Conservation (phyloP, 257 asterid genomes). For the Solanum sejunctum region DNA sequence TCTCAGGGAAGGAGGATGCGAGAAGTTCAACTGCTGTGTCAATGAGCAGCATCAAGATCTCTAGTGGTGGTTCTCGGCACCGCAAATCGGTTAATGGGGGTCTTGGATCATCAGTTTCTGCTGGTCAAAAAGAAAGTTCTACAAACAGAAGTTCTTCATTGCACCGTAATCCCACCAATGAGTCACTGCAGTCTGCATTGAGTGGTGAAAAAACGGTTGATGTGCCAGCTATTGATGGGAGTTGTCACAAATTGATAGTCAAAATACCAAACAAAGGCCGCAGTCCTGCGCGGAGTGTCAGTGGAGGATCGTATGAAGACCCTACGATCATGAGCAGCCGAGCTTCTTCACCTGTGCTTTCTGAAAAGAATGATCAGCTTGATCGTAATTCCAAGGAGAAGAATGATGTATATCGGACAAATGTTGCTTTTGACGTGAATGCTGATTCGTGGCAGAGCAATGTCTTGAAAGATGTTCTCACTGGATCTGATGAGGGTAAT, state of each 20-base stretch:
- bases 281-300: conserved; percentile 24
- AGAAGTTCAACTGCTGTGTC: no score
- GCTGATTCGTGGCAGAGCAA: conserved; percentile 18
- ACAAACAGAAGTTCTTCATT: conserved; percentile 18
- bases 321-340: conserved; percentile 20
- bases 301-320: conserved; percentile 29
- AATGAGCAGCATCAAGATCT: no score
- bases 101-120: no score
- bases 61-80: no score
- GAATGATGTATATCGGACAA: conserved; percentile 10
- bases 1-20: conserved; percentile 22
- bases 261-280: conserved; percentile 21
- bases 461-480: conserved; percentile 15
- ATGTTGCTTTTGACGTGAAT: conserved; percentile 9
- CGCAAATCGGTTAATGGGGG: no score
- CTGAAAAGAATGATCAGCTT: conserved; percentile 20
- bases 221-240: conserved; percentile 12
- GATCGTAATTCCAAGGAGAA: conserved; percentile 18
- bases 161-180: conserved; percentile 15
- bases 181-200: conserved; percentile 18
- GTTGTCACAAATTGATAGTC: conserved; percentile 29
- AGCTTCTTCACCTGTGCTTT: conserved; percentile 31
- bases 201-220: conserved; percentile 13
- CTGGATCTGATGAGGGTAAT: conserved; percentile 19
- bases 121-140: no score